Percentiles rank a stretch among this genome's conserved stretches.
Evolutionary conservation across 306 rosid species (phyloP).

Genomic region (Gastrolobium bilobum): DNA sequence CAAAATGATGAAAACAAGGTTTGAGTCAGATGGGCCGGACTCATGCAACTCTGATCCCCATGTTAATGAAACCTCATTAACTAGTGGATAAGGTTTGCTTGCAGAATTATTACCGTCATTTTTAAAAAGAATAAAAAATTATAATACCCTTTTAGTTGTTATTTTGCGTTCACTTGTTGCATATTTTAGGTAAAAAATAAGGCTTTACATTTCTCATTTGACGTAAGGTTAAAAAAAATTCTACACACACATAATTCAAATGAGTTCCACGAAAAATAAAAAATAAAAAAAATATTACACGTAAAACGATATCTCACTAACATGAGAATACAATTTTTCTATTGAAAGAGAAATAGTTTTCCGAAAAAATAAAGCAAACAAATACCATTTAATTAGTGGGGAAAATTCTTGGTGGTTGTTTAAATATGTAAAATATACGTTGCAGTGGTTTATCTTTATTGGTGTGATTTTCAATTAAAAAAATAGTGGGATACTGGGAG

Average conservation of each 20-base stretch:
- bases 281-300: too few relatives aligned
- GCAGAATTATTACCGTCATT: slow-evolving; percentile 49
- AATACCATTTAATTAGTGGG: not conserved
- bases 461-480: slow-evolving; percentile 30
- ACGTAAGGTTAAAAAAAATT: too few relatives aligned
- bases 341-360: too few relatives aligned
- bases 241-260: too few relatives aligned
- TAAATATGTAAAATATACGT: slow-evolving; percentile 9
- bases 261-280: too few relatives aligned
- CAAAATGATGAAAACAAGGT: slow-evolving; percentile 45
- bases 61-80: slow-evolving; percentile 53
- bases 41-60: slow-evolving; percentile 69
- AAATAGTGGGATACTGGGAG: slow-evolving; percentile 58
- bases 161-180: not conserved
- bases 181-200: slow-evolving; percentile 10
- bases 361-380: not conserved
- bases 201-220: too few relatives aligned
- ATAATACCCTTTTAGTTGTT: not conserved
- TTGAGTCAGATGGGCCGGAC: slow-evolving; percentile 49
- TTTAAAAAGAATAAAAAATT: not conserved
- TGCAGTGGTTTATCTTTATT: slow-evolving; percentile 44
- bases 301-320: too few relatives aligned
- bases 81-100: slow-evolving; percentile 59
- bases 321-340: too few relatives aligned
- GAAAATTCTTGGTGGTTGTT: not conserved